Conservation (phyloP, 2,329 filamentous ascomycete species). For the Claviceps digitariae region DNA sequence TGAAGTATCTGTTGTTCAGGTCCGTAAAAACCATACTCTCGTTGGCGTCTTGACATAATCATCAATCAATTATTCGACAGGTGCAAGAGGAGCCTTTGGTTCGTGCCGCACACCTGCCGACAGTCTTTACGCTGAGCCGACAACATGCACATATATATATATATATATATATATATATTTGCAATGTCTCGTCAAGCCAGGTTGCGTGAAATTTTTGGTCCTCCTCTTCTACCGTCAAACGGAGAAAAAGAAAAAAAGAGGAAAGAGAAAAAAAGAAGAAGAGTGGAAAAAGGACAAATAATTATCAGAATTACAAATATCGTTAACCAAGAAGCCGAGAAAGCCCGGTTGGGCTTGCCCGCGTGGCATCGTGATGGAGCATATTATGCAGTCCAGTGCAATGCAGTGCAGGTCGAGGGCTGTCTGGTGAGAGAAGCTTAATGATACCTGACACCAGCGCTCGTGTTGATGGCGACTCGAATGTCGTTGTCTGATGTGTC, state of each 20-base stretch:
- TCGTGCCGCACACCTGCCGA: conserved; percentile 2
- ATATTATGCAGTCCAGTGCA: not conserved
- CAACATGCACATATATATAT: conserved; percentile 2
- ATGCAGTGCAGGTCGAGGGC: not conserved
- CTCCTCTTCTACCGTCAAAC: not conserved
- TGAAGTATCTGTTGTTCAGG: conserved; percentile 27
- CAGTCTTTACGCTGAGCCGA: conserved; percentile 5
- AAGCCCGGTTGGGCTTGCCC: conserved; percentile 1
- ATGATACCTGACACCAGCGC: conserved; percentile 23
- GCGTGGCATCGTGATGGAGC: not conserved
- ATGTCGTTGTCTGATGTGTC: conserved; percentile 31
- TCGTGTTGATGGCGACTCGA: conserved; percentile 22
- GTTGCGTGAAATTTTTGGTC: not conserved
- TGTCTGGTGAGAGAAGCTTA: conserved; percentile 10
- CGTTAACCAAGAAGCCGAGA: not conserved
- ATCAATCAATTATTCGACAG: conserved; percentile 21
- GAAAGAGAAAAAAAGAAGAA: not conserved
- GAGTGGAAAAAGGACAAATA: not conserved
- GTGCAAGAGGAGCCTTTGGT: not conserved
- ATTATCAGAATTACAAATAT: conserved; percentile 4
- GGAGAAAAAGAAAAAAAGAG: not conserved
- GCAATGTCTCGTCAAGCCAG: not conserved
- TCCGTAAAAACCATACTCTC: conserved; percentile 24
- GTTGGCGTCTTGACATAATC: conserved; percentile 23
- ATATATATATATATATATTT: conserved; percentile 5